Conservation (phyloP, 176 grass and related monocot species). For the Cenchrus fungigraminus region DNA sequence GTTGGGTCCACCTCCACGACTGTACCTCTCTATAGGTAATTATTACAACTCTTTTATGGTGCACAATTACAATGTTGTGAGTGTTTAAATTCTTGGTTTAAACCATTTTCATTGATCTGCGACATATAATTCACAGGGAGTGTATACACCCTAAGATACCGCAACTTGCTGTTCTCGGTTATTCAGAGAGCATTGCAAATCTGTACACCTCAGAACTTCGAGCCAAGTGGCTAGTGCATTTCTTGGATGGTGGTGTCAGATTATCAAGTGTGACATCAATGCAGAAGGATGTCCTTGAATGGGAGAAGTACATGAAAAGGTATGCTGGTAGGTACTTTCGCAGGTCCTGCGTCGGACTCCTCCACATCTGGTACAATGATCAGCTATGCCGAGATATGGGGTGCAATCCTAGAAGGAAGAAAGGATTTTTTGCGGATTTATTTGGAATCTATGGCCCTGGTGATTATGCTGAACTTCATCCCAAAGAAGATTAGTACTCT, state of each 20-base stretch:
- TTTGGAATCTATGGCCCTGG: slow-evolving; percentile 43
- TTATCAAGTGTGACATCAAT: slow-evolving; percentile 51
- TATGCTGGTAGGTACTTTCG: slow-evolving; percentile 55
- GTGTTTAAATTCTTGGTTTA: background rate
- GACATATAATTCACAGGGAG: slow-evolving; percentile 34
- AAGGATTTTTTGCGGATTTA: slow-evolving; percentile 43
- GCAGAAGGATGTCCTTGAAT: slow-evolving; percentile 52
- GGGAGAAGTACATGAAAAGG: slow-evolving; percentile 67
- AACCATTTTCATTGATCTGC: background rate
- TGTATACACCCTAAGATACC: slow-evolving; percentile 65
- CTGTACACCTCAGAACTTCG: slow-evolving; percentile 61
- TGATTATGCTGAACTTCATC: slow-evolving; percentile 57
- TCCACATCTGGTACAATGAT: slow-evolving; percentile 69
- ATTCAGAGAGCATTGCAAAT: slow-evolving; percentile 66
- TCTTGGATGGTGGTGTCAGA: slow-evolving; percentile 59
- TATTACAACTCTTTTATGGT: background rate
- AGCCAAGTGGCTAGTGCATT: slow-evolving; percentile 59
- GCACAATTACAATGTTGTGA: background rate
- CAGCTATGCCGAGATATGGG: slow-evolving; percentile 68
- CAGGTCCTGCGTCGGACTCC: slow-evolving; percentile 44
- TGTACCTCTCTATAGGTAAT: slow-evolving; percentile 60
- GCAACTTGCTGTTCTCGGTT: slow-evolving; percentile 55
- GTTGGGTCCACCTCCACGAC: slow-evolving; percentile 45
- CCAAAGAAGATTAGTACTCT: slow-evolving; percentile 23
- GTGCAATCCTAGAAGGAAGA: slow-evolving; percentile 62